phyloP scores from a whole-genome alignment of 306 rosid genomes.

The Parietaria judaica region DNA sequence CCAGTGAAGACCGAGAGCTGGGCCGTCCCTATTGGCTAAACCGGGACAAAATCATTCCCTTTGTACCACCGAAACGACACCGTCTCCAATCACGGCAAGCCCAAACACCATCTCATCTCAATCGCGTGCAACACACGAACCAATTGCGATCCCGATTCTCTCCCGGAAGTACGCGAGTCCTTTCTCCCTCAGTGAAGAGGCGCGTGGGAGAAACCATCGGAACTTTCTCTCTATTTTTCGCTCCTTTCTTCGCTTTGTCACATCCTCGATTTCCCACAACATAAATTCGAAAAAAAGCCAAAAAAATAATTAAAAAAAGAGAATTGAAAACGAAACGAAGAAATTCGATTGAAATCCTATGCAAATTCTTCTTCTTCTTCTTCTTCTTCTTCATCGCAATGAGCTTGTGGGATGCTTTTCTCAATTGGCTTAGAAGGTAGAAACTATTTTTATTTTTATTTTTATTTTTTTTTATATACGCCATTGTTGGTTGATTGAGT shows the following conservation, averaged over 20 bases:
- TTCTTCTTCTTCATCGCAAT: conserved; percentile 17
- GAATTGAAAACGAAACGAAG: too few species aligned
- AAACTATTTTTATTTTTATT: not conserved
- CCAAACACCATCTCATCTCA: not conserved
- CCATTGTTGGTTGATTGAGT: too few species aligned
- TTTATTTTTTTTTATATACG: too few species aligned
- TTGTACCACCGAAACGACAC: not conserved
- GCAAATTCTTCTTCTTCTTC: not conserved
- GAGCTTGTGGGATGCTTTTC: conserved; percentile 85
- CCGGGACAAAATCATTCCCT: not conserved
- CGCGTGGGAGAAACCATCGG: conserved; percentile 12
- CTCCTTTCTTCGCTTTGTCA: not conserved
- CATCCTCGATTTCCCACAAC: not conserved
- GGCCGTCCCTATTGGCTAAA: not conserved
- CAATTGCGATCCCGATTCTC: not conserved
- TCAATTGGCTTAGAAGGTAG: conserved; percentile 83
- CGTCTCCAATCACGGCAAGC: not conserved
- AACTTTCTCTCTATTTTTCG: conserved; percentile 16
- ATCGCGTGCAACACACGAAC: not conserved
- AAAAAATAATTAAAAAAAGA: too few species aligned
- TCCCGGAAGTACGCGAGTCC: not conserved
- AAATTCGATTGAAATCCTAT: not conserved
- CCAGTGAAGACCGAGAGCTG: not conserved
- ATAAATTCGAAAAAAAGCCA: too few species aligned
- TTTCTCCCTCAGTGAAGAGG: not conserved